Base-by-base conservation (phyloP, 2,329 filamentous ascomycete genomes). In the Byssothecium circinans region DNA sequence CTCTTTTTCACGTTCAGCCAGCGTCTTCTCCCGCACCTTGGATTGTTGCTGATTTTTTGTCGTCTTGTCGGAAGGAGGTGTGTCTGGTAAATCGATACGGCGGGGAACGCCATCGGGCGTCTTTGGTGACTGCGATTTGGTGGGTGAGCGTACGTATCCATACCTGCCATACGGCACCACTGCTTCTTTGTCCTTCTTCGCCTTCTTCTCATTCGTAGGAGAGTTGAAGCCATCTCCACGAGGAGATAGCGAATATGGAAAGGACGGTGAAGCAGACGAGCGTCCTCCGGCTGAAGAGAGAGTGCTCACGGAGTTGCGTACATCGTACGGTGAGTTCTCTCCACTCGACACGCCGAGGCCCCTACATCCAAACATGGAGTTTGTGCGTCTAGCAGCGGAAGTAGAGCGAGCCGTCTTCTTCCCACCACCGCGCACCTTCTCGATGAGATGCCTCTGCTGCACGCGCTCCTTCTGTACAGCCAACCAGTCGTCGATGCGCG, bases 401-500 rank as follows among this genome's bases (percentile, higher is more conserved):
- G 43, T 50, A n/a, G 43, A 49, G 17, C n/a, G 33, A 14, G 50
- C 33, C 17, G 47, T 47, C 11, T 52, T 45, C 8, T 52, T 50
- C 11, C 45, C 36, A n/a, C 19, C 12, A 14, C 12, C 14, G 4
- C 19, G 34, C 2, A 29, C 11, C 23, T 45, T 45, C 4, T 48
- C 43, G 7, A 47, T 40, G 3, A 35, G 49, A 20, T 60, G 61
- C 18, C 52, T 57, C 6, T 47, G 42, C 18, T 54, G 47, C 17
- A 57, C 55, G 10, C 58, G 54, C 12, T 41, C 41, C 33, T 60
- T 54, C 50, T 67, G 62, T 30, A 51, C 52, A 12, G 52, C 53
- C 2, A 70, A 30, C 61, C 62, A 70, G n/a, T 60, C 62, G 6
- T 53, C 49, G 48, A 67, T 55, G 33, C 52, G 57, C 35, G 54